Evolutionary conservation across 345 rosid species (phyloP), one percentile per base, ranked within the genome.

Genomic region (Excoecaria cochinchinensis): DNA sequence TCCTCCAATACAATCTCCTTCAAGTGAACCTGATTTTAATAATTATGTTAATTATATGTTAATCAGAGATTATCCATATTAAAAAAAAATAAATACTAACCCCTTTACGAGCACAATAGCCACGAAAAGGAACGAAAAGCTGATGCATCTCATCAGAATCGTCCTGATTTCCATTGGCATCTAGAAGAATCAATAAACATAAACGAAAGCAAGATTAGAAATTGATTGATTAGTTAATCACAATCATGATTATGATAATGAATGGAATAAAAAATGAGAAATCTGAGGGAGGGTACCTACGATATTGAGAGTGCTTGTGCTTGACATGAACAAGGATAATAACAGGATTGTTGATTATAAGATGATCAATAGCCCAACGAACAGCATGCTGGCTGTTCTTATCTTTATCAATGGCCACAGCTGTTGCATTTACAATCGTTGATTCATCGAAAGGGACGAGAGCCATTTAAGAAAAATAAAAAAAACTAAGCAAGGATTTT

Each of bases 291-390:
- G 74, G 93, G 85, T 86, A 90, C 93, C 90, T 90, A 94, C 97
- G 81, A 74, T 85, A 73, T 75, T 74, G 79, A 76, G 73, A 53
- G 71, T 80, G 70, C 77, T 82, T 88, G 55, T 80, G 86, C 72
- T 71, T 84, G 74, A 95, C 97, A 51, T 95, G 97, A 58, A 94
- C 63, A 19, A 94, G 78, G 63, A 83, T 79, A 73, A 91, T 72
- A 39, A 71, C 73, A 5, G 86, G 76, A 62, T 82, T 86, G 73
- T 66, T 82, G 73, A 72, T 60, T 21, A 70, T 24, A 38, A 92
- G 97, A 82, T 87, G 86, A 44, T 95, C 97, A 6, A 89, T 86
- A 31, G 97, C 93, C 99, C 99, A 95, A 25, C 93, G 88, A n/a
- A 90, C 90, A 44, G 97, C 97, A 51, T 83, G 86, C 8, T 81